Base-by-base conservation (phyloP, 208 protist species). In the Leishmania lainsoni region DNA sequence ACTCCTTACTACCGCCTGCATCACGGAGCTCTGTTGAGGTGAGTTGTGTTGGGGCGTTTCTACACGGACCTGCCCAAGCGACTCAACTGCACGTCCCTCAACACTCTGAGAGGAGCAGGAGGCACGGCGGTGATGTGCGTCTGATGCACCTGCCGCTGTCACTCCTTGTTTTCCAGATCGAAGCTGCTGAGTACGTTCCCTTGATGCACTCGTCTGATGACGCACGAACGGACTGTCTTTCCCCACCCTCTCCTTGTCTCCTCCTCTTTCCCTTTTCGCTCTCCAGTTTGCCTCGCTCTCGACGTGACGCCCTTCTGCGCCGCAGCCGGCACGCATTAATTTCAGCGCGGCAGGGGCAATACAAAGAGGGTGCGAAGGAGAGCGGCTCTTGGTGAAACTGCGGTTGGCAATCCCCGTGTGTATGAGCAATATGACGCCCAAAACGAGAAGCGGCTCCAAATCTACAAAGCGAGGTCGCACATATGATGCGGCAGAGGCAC, bases 391-490 rank as follows among this genome's bases (percentile, higher is more conserved):
- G 39, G 66, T 42, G 20, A 6, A 71, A 48, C 29, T 9, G n/a
- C 22, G 6, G 8, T 49, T 74, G 70, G 5, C n/a, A 26, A n/a
- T 74, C n/a, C 32, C 45, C 17, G 17, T 74, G 20, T 74, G n/a
- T 56, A 48, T 56, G 70, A 26, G 45, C 32, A n/a, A 22, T 9
- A 74, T 74, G 70, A n/a, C 70, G 20, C 70, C 70, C 70, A 51
- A 74, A 35, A 74, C 39, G 12, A 45, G 70, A 26, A 74, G 48
- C 9, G 2, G 22, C 10, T 49, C 70, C 48, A 58, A 56, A 26
- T 2, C 48, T 29, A 6, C 48, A 16, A 49, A 22, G 26, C 70
- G 70, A 39, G 48, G 70, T n/a, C 48, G 70, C 48, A 17, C 10
- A 22, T 48, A 9, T 35, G 70, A 74, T 26, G 48, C 45, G 26